A percentile compares a stretch with the other conserved stretches of the same genome.
phyloP scores from a whole-genome alignment of 2,329 filamentous ascomycete genomes.

The Colletotrichum camelliae region DNA sequence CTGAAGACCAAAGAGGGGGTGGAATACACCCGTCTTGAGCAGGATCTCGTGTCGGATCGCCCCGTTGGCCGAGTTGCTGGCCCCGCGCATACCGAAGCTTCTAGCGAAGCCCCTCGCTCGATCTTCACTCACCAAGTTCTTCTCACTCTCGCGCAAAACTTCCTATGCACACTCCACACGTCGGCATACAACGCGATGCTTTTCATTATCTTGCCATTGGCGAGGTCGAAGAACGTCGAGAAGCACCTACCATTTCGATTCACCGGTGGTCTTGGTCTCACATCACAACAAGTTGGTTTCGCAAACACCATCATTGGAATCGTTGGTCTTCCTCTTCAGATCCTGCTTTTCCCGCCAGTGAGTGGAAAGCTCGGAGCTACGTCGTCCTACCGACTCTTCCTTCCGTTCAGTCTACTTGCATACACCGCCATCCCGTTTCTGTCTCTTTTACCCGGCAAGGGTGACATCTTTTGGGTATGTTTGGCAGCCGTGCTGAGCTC shows the following conservation, averaged over 20 bases:
- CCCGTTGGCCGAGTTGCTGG: neutral
- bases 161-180: slow-evolving; percentile 14
- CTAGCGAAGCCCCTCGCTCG: neutral
- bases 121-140: slow-evolving; percentile 24
- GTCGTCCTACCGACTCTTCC: slow-evolving; percentile 24
- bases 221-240: neutral
- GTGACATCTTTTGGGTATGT: slow-evolving; percentile 24
- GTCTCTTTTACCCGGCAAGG: slow-evolving; percentile 21
- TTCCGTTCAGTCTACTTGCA: slow-evolving; percentile 26
- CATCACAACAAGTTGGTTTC: slow-evolving; percentile 26
- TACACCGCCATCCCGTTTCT: slow-evolving; percentile 27
- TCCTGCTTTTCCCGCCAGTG: slow-evolving; percentile 26
- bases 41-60: neutral
- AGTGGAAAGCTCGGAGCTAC: slow-evolving; percentile 21
- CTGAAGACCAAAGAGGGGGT: neutral
- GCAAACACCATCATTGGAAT: slow-evolving; percentile 28
- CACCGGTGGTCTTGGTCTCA: slow-evolving; percentile 27
- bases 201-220: slow-evolving; percentile 26
- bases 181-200: slow-evolving; percentile 28
- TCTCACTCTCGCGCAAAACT: slow-evolving; percentile 20
- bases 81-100: neutral
- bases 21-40: neutral
- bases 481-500: slow-evolving; percentile 19
- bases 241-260: slow-evolving; percentile 24
- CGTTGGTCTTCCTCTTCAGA: slow-evolving; percentile 27